phyloP scores from a whole-genome alignment of 805 yeast genomes.

The Blastobotrys terrestris region DNA sequence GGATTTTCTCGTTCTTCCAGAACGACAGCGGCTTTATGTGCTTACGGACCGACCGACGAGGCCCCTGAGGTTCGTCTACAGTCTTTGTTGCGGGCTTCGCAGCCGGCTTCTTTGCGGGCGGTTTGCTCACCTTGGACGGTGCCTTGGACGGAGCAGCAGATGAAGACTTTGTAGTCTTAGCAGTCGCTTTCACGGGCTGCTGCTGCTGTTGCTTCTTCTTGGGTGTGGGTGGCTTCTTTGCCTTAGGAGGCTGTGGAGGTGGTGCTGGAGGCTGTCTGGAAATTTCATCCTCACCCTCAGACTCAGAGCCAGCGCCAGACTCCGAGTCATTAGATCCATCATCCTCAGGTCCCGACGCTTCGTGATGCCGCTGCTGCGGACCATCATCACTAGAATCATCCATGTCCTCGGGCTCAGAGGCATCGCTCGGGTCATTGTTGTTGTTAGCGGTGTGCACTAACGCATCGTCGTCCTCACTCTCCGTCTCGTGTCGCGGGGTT shows the following conservation, averaged over 20 bases:
- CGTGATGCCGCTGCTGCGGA: not conserved
- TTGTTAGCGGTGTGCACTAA: not conserved
- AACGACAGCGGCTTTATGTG: constrained; percentile 67
- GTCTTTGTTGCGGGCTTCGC: not conserved
- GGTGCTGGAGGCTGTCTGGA: not conserved
- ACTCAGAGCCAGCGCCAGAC: too few species aligned
- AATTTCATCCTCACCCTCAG: constrained; percentile 1
- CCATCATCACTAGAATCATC: constrained; percentile 3
- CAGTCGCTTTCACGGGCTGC: not conserved
- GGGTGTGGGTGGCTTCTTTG: not conserved
- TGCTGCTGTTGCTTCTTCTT: not conserved
- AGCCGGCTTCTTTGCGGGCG: not conserved
- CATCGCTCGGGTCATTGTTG: not conserved
- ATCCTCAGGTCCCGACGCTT: not conserved
- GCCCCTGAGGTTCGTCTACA: not conserved
- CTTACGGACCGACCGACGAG: constrained; percentile 58
- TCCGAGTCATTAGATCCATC: too few species aligned
- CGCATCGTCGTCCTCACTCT: not conserved
- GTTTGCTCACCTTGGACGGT: not conserved
- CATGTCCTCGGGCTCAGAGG: not conserved
- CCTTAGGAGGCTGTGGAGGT: too few species aligned
- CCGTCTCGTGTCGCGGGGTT: not conserved
- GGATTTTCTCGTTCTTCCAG: constrained; percentile 77
- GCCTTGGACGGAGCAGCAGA: not conserved
- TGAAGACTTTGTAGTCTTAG: not conserved